Evolutionary conservation across 495 filamentous ascomycete species (phyloP), one percentile per base, ranked within the genome.

Genomic region (Annulohypoxylon maeteangense): DNA sequence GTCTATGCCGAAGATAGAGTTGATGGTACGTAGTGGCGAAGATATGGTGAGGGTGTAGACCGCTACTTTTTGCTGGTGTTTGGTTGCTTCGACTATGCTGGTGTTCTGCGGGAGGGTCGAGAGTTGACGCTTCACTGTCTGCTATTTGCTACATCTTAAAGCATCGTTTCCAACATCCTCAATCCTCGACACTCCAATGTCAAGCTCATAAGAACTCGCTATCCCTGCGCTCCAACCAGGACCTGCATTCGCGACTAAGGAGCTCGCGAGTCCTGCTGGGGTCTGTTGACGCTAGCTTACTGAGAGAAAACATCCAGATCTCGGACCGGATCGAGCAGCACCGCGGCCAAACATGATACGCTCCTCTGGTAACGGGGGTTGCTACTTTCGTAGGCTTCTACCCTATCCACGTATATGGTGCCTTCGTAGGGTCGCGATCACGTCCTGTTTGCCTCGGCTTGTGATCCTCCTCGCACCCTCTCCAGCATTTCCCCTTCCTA

Each of bases 1-100:
- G 56, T 90, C 89, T 77, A 90, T 87, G 14, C 88, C 89, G 65
- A 90, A 89, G 4, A 90, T 74, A 3, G 85, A 86, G 4, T 87
- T 90, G 74, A 90, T 90, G 75, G 90, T 89, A 20, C 83, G 85
- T 1, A 90, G 78, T n/a, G 88, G 88, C 31, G 90, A 79, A 75
- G 90, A 90, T 31, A 89, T 86, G n/a, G 88, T 90, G 72, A 90
- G 90, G 16, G 44, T 84, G 68, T 85, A 87, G 32, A 88, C 79
- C 12, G 83, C 80, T 18, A 81, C 78, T 44, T 87, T 82, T 75
- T 84, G 81, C 23, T 76, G 74, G 68, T 83, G 81, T 53, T 81
- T 81, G 54, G 75, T 82, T 20, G 66, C 68, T 53, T 80, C 74
- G 27, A 82, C 78, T 31, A 75, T 78, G 62, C 79, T 75, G n/a